Evolutionary conservation across 2,329 filamentous ascomycete species (phyloP).

Genomic region (Colletotrichum trifolii): DNA sequence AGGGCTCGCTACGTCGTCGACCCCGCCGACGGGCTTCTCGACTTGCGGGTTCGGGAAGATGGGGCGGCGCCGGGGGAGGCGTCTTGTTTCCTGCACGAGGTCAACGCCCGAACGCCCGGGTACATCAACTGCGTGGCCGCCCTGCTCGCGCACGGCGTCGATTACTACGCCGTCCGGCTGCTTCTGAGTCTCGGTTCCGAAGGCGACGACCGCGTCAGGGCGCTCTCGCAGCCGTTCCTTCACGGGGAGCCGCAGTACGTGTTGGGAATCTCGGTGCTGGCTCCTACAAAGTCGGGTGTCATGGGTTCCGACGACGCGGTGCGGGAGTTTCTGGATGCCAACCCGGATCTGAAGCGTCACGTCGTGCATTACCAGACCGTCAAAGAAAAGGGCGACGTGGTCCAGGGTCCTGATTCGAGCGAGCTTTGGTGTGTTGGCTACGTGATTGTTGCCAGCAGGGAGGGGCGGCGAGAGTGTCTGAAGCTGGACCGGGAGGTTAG

Average conservation of each 20-base stretch:
- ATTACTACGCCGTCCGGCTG: constrained; percentile 44
- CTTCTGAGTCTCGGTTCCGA: constrained; percentile 37
- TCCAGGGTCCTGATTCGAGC: constrained; percentile 34
- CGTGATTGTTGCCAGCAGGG: constrained; percentile 21
- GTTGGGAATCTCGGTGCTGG: constrained; percentile 37
- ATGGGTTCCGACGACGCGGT: constrained; percentile 34
- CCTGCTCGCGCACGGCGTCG: constrained; percentile 43
- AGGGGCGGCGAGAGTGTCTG: constrained; percentile 27
- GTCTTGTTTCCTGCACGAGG: constrained; percentile 43
- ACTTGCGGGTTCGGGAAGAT: constrained; percentile 21
- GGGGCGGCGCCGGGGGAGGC: constrained; percentile 1
- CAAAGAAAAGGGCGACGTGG: constrained; percentile 25
- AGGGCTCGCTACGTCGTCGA: not conserved
- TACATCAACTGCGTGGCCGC: constrained; percentile 40
- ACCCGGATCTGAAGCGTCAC: constrained; percentile 5
- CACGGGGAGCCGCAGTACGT: constrained; percentile 33
- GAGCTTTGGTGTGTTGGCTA: constrained; percentile 37
- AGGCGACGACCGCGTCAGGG: constrained; percentile 33
- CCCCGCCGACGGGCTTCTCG: constrained; percentile 34
- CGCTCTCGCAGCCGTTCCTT: constrained; percentile 39
- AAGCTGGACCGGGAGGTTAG: constrained; percentile 20
- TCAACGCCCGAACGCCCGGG: constrained; percentile 45
- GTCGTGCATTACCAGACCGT: constrained; percentile 36
- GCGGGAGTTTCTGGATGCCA: not conserved
- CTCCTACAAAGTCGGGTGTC: constrained; percentile 23